Evolutionary conservation across 768 basidiomycete genomes (phyloP).

Genomic region (Russula compacta): DNA sequence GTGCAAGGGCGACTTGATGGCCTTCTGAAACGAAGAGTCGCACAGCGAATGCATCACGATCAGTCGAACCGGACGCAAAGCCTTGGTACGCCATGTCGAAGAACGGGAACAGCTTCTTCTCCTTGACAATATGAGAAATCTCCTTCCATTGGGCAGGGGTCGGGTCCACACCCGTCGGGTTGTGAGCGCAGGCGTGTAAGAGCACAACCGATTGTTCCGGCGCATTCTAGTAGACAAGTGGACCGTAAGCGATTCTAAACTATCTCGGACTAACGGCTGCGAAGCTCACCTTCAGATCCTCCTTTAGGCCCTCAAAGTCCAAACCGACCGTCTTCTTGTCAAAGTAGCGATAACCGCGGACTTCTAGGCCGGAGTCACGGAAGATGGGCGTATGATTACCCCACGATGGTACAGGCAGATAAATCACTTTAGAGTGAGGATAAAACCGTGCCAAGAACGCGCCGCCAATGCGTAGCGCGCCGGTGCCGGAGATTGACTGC

Average conservation of each 20-base stretch:
- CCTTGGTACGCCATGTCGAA: slow-evolving; percentile 99
- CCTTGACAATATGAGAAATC: slow-evolving; percentile 79
- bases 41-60: slow-evolving; percentile 88
- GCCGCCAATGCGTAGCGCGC: slow-evolving; percentile 91
- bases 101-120: slow-evolving; percentile 91
- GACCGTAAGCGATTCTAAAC: background rate
- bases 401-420: slow-evolving; percentile 92
- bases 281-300: slow-evolving; percentile 65
- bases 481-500: slow-evolving; percentile 96
- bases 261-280: background rate
- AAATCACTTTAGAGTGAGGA: slow-evolving; percentile 78
- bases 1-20: slow-evolving; percentile 83
- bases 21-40: slow-evolving; percentile 88
- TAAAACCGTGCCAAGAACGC: slow-evolving; percentile 88
- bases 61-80: slow-evolving; percentile 89
- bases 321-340: slow-evolving; percentile 87
- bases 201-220: slow-evolving; percentile 79
- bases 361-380: slow-evolving; percentile 90
- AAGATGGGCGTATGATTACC: slow-evolving; percentile 94
- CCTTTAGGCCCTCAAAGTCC: slow-evolving; percentile 85
- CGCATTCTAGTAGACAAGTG: slow-evolving; percentile 1
- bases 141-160: slow-evolving; percentile 88
- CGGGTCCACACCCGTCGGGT: slow-evolving; percentile 97
- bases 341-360: slow-evolving; percentile 89
- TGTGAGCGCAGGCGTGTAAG: slow-evolving; percentile 96